Conservation (phyloP, 371 early-diverging fungal genomes). For the Mucor saturninus region DNA sequence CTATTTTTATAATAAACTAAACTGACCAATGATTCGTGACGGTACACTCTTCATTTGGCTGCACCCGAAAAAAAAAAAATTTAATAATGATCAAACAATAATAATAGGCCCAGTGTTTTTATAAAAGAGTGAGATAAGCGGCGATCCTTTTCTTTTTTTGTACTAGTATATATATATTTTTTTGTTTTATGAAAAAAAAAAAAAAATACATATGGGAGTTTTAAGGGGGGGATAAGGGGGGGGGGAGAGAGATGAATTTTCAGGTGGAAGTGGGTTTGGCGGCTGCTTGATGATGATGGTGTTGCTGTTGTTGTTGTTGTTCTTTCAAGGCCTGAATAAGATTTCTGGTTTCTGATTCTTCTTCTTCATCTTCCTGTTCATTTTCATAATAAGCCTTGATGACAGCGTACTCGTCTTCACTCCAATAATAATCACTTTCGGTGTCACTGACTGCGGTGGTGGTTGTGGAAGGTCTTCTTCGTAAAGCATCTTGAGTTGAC, state of each 20-base stretch:
- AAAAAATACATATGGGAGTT: not conserved
- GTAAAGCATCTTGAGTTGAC: conserved; percentile 14
- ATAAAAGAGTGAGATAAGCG: not conserved
- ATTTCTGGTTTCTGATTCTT: conserved; percentile 11
- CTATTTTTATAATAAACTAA: not conserved
- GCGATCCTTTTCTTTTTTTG: conserved; percentile 1
- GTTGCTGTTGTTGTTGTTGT: not conserved
- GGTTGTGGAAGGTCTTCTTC: not conserved
- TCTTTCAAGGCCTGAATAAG: not conserved
- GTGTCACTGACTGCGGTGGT: not conserved
- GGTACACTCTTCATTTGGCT: not conserved
- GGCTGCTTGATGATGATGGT: too few relatives aligned
- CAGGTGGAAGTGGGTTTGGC: not conserved
- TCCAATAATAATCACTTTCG: conserved; percentile 21
- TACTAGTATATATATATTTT: not conserved
- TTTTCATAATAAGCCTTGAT: conserved; percentile 27
- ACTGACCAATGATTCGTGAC: not conserved
- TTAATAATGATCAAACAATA: too few relatives aligned
- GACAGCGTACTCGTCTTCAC: conserved; percentile 20
- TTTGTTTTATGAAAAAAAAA: not conserved
- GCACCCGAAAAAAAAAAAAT: not conserved
- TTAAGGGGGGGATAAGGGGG: not conserved
- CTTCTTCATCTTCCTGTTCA: conserved; percentile 24
- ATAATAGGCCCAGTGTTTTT: not conserved
- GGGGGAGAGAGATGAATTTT: not conserved